Conservation (phyloP, 768 basidiomycete species). For the Auricularia heimuer region DNA sequence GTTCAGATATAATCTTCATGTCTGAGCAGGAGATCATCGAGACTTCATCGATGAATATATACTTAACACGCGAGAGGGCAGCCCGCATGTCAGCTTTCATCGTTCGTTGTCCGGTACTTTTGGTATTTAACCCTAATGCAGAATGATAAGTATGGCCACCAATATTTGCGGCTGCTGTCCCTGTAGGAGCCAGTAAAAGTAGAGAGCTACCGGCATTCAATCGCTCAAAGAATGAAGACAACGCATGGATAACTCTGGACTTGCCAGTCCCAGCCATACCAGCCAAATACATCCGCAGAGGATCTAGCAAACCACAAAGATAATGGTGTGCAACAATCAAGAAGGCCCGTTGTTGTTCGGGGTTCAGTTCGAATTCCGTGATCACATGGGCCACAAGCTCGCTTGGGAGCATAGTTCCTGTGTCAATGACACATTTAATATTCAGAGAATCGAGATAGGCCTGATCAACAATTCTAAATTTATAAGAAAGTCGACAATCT, state of each 20-base stretch:
- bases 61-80: neutral
- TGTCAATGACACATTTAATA: neutral
- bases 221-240: conserved; percentile 2
- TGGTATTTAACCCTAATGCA: neutral
- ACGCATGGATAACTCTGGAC: conserved; percentile 7
- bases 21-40: neutral
- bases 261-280: conserved; percentile 10
- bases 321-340: conserved; percentile 5
- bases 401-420: neutral
- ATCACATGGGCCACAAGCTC: neutral
- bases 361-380: conserved; percentile 3
- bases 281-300: conserved; percentile 8
- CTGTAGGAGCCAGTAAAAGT: conserved; percentile 6
- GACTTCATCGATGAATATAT: conserved; percentile 3
- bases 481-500: too few relatives aligned
- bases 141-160: conserved; percentile 7
- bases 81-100: too few relatives aligned
- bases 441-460: too few relatives aligned
- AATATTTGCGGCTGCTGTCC: conserved; percentile 6
- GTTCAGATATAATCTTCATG: neutral
- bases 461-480: conserved; percentile 1
- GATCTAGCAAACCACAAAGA: neutral
- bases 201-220: neutral
- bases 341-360: conserved; percentile 7
- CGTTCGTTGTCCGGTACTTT: too few relatives aligned